Evolutionary conservation across 2,329 filamentous ascomycete species (phyloP), one percentile per base, ranked within the genome.

Genomic region (Stemphylium vesicarium): DNA sequence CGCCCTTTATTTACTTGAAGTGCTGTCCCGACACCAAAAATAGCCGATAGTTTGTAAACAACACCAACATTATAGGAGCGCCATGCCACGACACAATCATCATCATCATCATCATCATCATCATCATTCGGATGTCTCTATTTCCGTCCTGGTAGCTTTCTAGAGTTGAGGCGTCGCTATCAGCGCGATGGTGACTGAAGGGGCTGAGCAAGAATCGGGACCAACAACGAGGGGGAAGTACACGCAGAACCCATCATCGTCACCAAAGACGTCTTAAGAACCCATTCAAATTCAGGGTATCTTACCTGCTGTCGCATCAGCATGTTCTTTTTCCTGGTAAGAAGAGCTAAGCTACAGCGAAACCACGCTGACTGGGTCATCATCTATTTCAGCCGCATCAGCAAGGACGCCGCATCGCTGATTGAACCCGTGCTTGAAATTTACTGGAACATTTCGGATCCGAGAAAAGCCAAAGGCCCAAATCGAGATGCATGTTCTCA

Each of bases 341-440:
- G 11, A 32, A 45, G 20, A 31, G 51, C 50, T 50, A 31, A 45
- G 55, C 56, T 44, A 45, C 47, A 22, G 31, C 11, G 11, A n/a
- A 20, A 10, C 36, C 32, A 41, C 16, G 35, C 31, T 33, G 33
- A 16, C 18, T 51, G 26, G n/a, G 22, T 35, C 24, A 47, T 53
- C 38, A 54, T 37, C 56, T 51, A 50, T 42, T 41, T 45, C 50
- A 48, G 41, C 45, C 38, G 39, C 42, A 26, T 43, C 46, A 32
- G 26, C 57, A 50, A 46, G 31, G 16, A 2, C 39, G 3, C 42
- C 13, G 32, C 35, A 2, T 35, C 49, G 36, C 49, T 48, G 12
- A 56, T 40, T 51, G 39, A 49, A 31, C 18, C 31, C 26, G 24
- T 42, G 16, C 39, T 38, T 29, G 33, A 36, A 24, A 39, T 15